Evolutionary conservation across 75 land plant genomes (phyloP), one percentile per base, ranked within the genome.

Genomic region (Cryptomeria japonica): DNA sequence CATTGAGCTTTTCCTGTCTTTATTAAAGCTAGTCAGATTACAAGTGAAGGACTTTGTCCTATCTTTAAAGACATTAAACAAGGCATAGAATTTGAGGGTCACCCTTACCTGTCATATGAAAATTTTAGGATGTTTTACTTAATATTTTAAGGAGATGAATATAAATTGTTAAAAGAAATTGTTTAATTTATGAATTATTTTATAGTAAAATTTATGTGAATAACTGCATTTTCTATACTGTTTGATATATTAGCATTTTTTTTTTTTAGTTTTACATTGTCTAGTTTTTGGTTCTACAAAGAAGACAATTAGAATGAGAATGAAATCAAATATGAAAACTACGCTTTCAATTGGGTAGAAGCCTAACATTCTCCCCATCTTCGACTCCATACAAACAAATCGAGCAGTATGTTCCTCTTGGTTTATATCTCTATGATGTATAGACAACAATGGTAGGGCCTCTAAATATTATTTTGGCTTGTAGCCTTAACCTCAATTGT

Each of bases 271-370:
- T n/a, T n/a, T 38, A 15, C 18, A 36, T 76, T 76, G 0, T 36
- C 78, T 6, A 34, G 7, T 39, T 14, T 7, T 39, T 32, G 10
- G 84, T 83, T 61, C 94, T 88, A 80, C 93, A 93, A 15, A 94
- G 87, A 3, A 94, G 94, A 85, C 95, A 94, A 42, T 87, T 88
- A 3, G 87, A 85, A 89, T 94, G 95, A 8, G 93, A 91, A 42
- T 34, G 88, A 3, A 94, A 89, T 93, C 93, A 94, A 88, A 85
- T 91, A 68, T 91, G 95, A 77, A 94, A 94, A 28, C 90, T 86
- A 47, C 93, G 2, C 41, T 41, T 41, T 1, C 41, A 41, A 41
- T 84, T 37, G 0, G 95, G 90, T 73, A 94, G 89, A 61, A 85
- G 25, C 72, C 92, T 73, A 25, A 90, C 31, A 28, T 91, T 88